Percentiles rank a stretch among this genome's conserved stretches.
These are phyloP conservation scores for Lactarius hengduanensis DNA, from an alignment of 768 basidiomycete species.

Conservation along the genomic window DNA sequence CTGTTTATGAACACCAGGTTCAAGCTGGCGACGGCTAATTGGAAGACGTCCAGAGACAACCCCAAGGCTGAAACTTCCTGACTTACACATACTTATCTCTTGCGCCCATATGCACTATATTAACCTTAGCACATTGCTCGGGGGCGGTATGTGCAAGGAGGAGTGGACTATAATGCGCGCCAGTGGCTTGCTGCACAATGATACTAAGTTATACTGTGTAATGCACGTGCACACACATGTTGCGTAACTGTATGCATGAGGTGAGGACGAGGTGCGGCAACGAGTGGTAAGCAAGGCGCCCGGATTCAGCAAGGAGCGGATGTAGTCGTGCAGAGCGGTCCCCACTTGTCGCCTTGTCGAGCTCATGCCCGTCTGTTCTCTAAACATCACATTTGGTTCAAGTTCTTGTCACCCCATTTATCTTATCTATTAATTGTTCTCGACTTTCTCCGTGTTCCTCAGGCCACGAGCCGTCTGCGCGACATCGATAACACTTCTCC, in stretches of 20 bases:
- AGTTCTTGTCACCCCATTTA: conserved; percentile 1
- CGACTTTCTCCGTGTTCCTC: conserved; percentile 25
- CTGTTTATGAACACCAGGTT: conserved; percentile 46
- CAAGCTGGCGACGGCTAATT: conserved; percentile 72
- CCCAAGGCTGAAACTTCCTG: conserved; percentile 25
- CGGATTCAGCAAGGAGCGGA: background rate
- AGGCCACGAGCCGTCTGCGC: conserved; percentile 41
- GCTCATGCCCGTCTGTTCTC: conserved; percentile 4
- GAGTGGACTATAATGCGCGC: background rate
- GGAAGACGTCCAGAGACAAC: conserved; percentile 70
- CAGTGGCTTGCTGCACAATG: background rate
- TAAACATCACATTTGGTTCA: background rate
- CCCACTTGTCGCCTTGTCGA: background rate
- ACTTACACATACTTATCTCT: conserved; percentile 9
- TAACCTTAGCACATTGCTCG: background rate
- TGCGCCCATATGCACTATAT: conserved; percentile 4
- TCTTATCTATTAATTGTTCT: conserved; percentile 19
- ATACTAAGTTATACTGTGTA: background rate
- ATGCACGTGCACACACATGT: background rate
- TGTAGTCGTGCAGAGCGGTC: background rate
- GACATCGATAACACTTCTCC: conserved; percentile 54
- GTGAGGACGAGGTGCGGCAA: conserved; percentile 1
- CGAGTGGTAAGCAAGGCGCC: background rate
- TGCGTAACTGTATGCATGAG: background rate
- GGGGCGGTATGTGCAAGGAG: background rate